phyloP scores from a whole-genome alignment of 1,139 yeast species.

The Scheffersomyces cryptocercus region DNA sequence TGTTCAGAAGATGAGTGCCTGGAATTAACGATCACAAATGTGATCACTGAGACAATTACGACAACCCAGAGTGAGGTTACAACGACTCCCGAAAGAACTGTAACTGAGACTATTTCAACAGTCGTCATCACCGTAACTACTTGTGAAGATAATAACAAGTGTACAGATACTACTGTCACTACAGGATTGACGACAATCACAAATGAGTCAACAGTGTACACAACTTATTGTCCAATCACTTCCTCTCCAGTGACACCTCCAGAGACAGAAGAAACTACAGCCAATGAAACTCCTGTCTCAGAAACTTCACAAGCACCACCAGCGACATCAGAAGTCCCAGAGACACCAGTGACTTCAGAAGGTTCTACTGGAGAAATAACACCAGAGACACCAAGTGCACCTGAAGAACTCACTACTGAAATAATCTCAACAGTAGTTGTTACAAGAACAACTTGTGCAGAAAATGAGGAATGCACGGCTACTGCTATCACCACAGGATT shows the following conservation, averaged over 20 bases:
- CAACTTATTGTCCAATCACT: slow-evolving; percentile 17
- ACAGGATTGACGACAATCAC: slow-evolving; percentile 6
- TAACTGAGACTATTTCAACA: slow-evolving; percentile 10
- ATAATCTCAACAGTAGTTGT: slow-evolving; percentile 6
- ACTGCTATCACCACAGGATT: slow-evolving; percentile 5
- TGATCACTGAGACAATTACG: no score
- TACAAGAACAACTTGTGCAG: slow-evolving; percentile 15
- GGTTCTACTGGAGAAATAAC: background rate
- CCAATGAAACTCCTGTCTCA: background rate
- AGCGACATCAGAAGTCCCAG: background rate
- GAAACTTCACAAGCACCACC: background rate
- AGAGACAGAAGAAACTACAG: background rate
- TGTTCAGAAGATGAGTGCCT: no score
- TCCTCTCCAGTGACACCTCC: background rate
- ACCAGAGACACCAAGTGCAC: no score
- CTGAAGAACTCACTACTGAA: slow-evolving; percentile 11
- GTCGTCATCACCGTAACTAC: slow-evolving; percentile 18
- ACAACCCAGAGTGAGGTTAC: no score
- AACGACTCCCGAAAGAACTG: background rate
- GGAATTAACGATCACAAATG: no score
- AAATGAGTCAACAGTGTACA: slow-evolving; percentile 5
- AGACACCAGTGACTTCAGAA: background rate
- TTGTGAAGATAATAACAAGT: slow-evolving; percentile 3
- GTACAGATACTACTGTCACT: slow-evolving; percentile 4
- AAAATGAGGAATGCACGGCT: slow-evolving; percentile 3